Base-by-base conservation (phyloP, 495 filamentous ascomycete species). In the Tuber indicum region DNA sequence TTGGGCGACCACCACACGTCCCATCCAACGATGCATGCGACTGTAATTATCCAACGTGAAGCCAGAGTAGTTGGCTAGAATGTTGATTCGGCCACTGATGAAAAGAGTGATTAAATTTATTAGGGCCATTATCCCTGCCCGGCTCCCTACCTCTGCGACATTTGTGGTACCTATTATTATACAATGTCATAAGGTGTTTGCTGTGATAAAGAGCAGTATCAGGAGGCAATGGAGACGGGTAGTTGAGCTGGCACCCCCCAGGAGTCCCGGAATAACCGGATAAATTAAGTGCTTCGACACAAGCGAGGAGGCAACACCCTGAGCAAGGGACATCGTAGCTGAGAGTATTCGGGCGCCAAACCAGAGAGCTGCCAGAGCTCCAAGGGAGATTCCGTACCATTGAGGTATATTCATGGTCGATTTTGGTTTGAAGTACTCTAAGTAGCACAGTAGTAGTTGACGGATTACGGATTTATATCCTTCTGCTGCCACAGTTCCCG, bases 1-100 rank as follows among this genome's bases (percentile, higher is more conserved):
- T 72, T 82, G 47, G 17, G 72, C 45, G 82, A 85, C 66, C 70
- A 47, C 73, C 36, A 84, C 81, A 46, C 79, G 72, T 46, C 78
- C 81, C 52, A 84, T 76, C 69, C 70, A 75, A 41, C 81, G 73
- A 77, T 86, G 71, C 43, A 77, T 41, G 14, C 80, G 70, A 75
- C 81, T 72, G 72, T 81, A 84, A 47, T 78, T 79, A 47, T 81
- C 70, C 26, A 83, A 81, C 36, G 81, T 82, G 19, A 84, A 72
- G 26, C 82, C 81, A 42, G 84, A 77, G 7, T 83, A 47, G 49
- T 75, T 32, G 43, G 46, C 62, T 8, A 82, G 58, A 19, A 81
- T 49, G 45, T 75, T 75, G 47, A 82, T 74, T 16, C 58, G 69
- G 21, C 72, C 76, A 69, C 81, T 62, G 21, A 32, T 74, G 72